Conservation (phyloP, 2,329 filamentous ascomycete genomes). For the Alternaria hordeiaustralica region DNA sequence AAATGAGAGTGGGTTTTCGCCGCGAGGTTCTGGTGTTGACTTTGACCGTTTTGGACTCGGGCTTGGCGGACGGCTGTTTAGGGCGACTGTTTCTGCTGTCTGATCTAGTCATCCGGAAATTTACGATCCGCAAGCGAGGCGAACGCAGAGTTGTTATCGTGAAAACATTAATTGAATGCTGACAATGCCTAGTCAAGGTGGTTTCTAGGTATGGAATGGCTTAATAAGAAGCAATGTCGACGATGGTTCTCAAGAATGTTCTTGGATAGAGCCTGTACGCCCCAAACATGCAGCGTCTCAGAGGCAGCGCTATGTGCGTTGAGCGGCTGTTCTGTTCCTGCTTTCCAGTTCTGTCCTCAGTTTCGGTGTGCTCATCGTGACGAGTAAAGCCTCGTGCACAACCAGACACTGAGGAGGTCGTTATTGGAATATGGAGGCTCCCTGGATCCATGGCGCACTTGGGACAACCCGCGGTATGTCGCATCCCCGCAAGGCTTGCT, state of each 20-base stretch:
- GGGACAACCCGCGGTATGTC: neutral
- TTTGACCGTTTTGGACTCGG: slow-evolving; percentile 14
- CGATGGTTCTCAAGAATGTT: slow-evolving; percentile 20
- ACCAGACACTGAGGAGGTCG: slow-evolving; percentile 21
- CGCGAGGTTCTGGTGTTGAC: slow-evolving; percentile 29
- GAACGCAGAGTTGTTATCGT: slow-evolving; percentile 24
- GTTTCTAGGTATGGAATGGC: slow-evolving; percentile 14
- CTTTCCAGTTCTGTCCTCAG: neutral
- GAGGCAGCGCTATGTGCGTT: slow-evolving; percentile 23
- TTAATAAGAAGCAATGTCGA: slow-evolving; percentile 13
- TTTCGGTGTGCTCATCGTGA: neutral
- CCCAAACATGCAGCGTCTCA: slow-evolving; percentile 39
- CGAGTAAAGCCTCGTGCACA: slow-evolving; percentile 24
- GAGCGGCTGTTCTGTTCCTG: slow-evolving; percentile 14
- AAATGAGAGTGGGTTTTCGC: slow-evolving; percentile 41
- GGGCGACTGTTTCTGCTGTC: slow-evolving; percentile 26
- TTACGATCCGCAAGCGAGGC: slow-evolving; percentile 1
- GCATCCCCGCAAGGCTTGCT: neutral
- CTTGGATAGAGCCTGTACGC: slow-evolving; percentile 38
- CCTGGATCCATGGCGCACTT: neutral
- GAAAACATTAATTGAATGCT: slow-evolving; percentile 17
- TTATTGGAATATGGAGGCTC: neutral
- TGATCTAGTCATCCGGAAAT: slow-evolving; percentile 9
- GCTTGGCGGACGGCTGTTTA: slow-evolving; percentile 23
- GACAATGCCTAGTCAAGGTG: slow-evolving; percentile 10